These are phyloP conservation scores for Hysterium pulicare DNA, from an alignment of 2,329 filamentous ascomycete species.

Conservation along the genomic window DNA sequence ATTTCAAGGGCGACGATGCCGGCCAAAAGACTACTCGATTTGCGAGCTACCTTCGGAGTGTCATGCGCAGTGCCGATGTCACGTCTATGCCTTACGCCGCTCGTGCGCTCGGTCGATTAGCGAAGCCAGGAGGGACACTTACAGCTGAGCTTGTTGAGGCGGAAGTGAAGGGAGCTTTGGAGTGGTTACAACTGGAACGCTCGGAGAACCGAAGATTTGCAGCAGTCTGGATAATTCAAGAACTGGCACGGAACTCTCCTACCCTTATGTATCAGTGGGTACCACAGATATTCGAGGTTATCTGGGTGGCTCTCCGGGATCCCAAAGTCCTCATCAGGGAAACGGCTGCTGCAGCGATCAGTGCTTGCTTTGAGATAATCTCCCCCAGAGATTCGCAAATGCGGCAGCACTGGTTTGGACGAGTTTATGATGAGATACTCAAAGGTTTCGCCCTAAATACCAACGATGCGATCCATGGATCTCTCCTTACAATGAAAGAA, in stretches of 20 bases:
- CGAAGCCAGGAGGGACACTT: constrained; percentile 85
- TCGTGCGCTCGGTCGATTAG: constrained; percentile 82
- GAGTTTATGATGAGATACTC: constrained; percentile 84
- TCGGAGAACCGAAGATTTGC: constrained; percentile 92
- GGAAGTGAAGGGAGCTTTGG: constrained; percentile 91
- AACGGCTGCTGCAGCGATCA: constrained; percentile 88
- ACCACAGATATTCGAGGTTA: constrained; percentile 89
- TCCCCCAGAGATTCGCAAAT: constrained; percentile 85
- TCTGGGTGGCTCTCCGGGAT: constrained; percentile 92
- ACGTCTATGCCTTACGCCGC: constrained; percentile 88
- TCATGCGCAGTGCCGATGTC: constrained; percentile 87
- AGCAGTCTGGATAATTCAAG: constrained; percentile 83
- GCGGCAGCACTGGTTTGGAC: constrained; percentile 82
- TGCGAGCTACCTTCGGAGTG: constrained; percentile 80
- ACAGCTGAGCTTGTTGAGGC: constrained; percentile 95
- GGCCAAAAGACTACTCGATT: constrained; percentile 93
- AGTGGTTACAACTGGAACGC: constrained; percentile 94
- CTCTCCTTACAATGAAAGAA: constrained; percentile 86
- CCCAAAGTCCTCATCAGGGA: constrained; percentile 86
- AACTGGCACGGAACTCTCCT: constrained; percentile 87
- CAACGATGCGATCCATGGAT: constrained; percentile 89
- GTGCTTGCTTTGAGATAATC: constrained; percentile 94
- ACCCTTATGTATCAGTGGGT: constrained; percentile 96
- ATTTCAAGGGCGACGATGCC: constrained; percentile 92
- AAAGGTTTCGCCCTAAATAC: constrained; percentile 72